Evolutionary conservation across 2,329 filamentous ascomycete genomes (phyloP), one percentile per base, ranked within the genome.

Genomic region (Fusarium compactum): DNA sequence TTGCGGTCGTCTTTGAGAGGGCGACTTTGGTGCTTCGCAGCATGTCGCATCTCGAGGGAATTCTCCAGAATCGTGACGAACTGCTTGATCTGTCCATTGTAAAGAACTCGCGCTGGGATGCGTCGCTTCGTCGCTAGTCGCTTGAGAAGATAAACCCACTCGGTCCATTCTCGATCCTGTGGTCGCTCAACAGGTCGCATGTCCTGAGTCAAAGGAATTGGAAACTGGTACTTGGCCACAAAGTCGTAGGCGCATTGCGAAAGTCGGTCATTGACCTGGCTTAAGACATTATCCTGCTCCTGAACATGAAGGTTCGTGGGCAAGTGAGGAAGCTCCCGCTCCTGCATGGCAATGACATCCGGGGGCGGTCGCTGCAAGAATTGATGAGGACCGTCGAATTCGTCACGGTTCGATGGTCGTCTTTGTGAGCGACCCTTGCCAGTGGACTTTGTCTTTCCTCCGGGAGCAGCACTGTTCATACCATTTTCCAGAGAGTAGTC

Each of bases 51-150:
- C 83, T 95, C 93, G 76, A 97, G 84, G 50, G 92, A 95, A 81
- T 96, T 97, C 78, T 97, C 93, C 74, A 97, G 82, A 30, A 96
- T 92, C 44, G 93, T 96, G 71, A 96, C 92, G 80, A 97, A 90
- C 80, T 96, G 93, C 82, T 95, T 96, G 82, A 97, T 97, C 82
- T 97, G 93, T 64, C 92, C 92, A 78, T 96, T 93, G 84, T 95
- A 96, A 45, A 97, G 84, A 22, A 96, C 92, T 59, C 93, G 86
- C 48, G 93, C 92, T 8, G 93, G 93, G 73, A 97, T 95, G 67
- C 93, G 89, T 71, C 93, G 88, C 83, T 95, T 96, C 34, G 93
- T 97, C 32, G 93, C 93, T 62, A 97, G 86, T 52, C 93, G 87
- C 82, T 96, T 96, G 72, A 97, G 85, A 62, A 97, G 87, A 79